These are phyloP conservation scores for Xerocomus nothofagi DNA, from an alignment of 1,284 basidiomycete species.

Conservation along the genomic window DNA sequence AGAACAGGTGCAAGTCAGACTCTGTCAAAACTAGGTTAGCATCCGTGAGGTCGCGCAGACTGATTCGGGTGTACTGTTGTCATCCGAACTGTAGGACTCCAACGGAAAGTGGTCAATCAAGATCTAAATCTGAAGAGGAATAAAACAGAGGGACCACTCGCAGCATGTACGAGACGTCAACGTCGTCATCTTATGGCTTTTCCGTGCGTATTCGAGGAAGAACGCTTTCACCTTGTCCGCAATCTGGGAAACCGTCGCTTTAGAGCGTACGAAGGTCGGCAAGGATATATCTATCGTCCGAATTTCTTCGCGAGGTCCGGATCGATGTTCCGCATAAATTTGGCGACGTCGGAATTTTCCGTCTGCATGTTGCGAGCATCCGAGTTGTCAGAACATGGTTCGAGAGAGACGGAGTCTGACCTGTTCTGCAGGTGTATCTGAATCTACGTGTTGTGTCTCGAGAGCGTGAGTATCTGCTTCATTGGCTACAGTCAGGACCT, in stretches of 20 bases:
- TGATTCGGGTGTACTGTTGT: conserved; percentile 76
- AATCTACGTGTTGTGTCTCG: too few relatives aligned
- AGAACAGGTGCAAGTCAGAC: conserved; percentile 94
- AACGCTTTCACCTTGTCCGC: conserved; percentile 97
- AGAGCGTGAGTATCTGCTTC: too few relatives aligned
- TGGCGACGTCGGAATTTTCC: too few relatives aligned
- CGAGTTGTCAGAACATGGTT: too few relatives aligned
- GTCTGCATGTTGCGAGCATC: too few relatives aligned
- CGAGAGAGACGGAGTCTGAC: too few relatives aligned
- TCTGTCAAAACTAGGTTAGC: conserved; percentile 48
- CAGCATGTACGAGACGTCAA: conserved; percentile 96
- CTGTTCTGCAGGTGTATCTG: too few relatives aligned
- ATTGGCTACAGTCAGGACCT: too few relatives aligned
- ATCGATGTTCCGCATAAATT: too few relatives aligned
- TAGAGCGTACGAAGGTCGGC: not conserved
- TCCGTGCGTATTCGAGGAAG: conserved; percentile 96
- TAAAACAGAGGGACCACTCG: conserved; percentile 38
- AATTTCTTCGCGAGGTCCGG: too few relatives aligned
- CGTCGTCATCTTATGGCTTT: conserved; percentile 99
- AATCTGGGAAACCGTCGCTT: conserved; percentile 58
- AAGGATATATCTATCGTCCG: too few relatives aligned
- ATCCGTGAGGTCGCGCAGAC: not conserved
- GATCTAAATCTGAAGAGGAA: not conserved
- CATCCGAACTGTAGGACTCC: conserved; percentile 96
- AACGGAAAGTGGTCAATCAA: conserved; percentile 31